Evolutionary conservation across 2,329 filamentous ascomycete genomes (phyloP), one percentile per base, ranked within the genome.

Genomic region (Teratosphaeria destructans): DNA sequence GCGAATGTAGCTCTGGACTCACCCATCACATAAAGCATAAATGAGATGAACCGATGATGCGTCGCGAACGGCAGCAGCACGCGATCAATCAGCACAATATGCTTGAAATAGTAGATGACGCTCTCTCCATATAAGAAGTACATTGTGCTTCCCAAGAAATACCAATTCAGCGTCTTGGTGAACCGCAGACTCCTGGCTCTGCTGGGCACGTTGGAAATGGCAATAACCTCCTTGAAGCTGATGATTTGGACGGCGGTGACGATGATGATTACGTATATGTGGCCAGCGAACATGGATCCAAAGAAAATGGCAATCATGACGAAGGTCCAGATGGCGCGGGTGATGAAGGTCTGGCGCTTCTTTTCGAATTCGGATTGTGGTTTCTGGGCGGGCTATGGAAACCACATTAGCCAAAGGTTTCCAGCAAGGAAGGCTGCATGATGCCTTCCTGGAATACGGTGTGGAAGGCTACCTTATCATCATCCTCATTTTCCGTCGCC

Each of bases 101-200:
- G 94, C 82, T 99, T 99, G 78, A 99, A 99, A 78, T 99, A 99
- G 79, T 99, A 99, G 71, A 99, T 96, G 71, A 99, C 93, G 70
- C 90, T 96, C 78, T 99, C 94, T 71, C 94, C 94, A 73, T 99
- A 99, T 56, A 99, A 81, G 69, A 96, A 99, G 80, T 99, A 99
- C 93, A 99, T 97, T 67, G 93, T 96, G 29, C 89, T 90, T n/a
- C 91, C 94, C 58, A 99, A 82, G 80, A 95, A 99, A 76, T 99
- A 99, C 94, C 94, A 99, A 76, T 97, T 97, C 68, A 99, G 80
- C 66, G 90, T 91, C 79, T 96, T 96, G 65, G 93, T 96, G 68
- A 95, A 95, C 61, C 88, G 88, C 62, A 99, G 81, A 72, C 93
- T 90, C 71, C 93, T 87, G 64, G 92, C 92, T 70, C 89, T 86